These are phyloP conservation scores for Naganishia cerealis DNA, from an alignment of 1,284 basidiomycete species.

Conservation along the genomic window DNA sequence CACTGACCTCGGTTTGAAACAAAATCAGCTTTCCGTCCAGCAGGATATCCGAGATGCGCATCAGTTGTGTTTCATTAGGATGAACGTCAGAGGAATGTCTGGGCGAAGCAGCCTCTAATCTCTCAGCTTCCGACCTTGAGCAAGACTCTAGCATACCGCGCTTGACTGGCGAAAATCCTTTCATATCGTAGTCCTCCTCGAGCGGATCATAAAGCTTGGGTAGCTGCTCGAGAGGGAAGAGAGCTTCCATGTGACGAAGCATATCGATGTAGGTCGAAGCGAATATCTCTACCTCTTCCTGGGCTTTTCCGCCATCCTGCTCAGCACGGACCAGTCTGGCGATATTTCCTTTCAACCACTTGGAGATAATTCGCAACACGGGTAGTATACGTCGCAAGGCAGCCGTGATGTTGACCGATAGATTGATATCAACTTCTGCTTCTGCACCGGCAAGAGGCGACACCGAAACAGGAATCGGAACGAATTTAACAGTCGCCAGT, in stretches of 20 bases:
- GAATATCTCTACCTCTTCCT: slow-evolving; percentile 57
- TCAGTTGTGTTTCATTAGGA: slow-evolving; percentile 91
- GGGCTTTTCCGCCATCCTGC: slow-evolving; percentile 38
- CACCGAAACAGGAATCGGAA: background rate
- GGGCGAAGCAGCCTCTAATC: background rate
- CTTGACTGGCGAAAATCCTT: slow-evolving; percentile 80
- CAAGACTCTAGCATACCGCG: slow-evolving; percentile 55
- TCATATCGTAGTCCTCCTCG: slow-evolving; percentile 88
- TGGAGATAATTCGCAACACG: slow-evolving; percentile 78
- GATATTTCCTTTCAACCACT: slow-evolving; percentile 81
- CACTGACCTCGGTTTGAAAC: slow-evolving; percentile 22
- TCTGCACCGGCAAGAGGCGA: slow-evolving; percentile 14
- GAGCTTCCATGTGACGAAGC: slow-evolving; percentile 62
- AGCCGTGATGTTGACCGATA: slow-evolving; percentile 64
- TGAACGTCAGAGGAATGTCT: slow-evolving; percentile 61
- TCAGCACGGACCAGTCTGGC: slow-evolving; percentile 53
- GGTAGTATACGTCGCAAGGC: slow-evolving; percentile 81
- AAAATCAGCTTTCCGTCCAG: slow-evolving; percentile 64
- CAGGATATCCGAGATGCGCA: slow-evolving; percentile 84
- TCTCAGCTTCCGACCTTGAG: slow-evolving; percentile 49
- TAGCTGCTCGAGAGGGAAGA: slow-evolving; percentile 70
- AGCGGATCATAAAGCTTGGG: slow-evolving; percentile 67
- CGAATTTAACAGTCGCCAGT: slow-evolving; percentile 51
- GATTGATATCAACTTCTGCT: slow-evolving; percentile 17
- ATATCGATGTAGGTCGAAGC: slow-evolving; percentile 75